Evolutionary conservation across 164 flowering plant genomes (phyloP), one percentile per base, ranked within the genome.

Genomic region (Nymphaea thermarum): DNA sequence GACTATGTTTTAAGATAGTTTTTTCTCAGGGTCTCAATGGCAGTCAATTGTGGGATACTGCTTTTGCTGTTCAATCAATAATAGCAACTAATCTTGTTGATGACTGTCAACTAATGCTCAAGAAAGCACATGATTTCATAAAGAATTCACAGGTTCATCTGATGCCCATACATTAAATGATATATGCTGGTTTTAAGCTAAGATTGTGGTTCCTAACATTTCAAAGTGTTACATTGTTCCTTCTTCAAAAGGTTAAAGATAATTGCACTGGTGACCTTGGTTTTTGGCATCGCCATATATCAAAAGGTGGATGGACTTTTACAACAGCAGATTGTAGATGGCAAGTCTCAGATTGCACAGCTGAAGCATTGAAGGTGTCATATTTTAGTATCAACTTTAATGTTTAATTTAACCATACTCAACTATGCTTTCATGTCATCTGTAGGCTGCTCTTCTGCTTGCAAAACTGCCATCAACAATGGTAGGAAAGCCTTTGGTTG

Each of bases 221-320:
- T 12, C 55, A 47, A 12, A 25, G 7, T 47, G 55, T 47, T 3
- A 12, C 55, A 6, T 47, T 47, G 55, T 47, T 47, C 12, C 55
- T 72, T 65, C 42, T 42, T 63, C 66, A 74, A 65, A 76, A 89
- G 96, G 88, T 87, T n/a, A 43, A 71, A 66, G 81, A 82, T 42
- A 78, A 89, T 66, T 77, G 89, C 65, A 71, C 86, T 44, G 95
- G 93, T 42, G 78, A 90, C 74, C 82, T 82, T 44, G 70, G 62
- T 62, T 62, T 17, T 57, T 83, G 87, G 91, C 91, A 85, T 71
- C 91, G 94, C 16, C 93, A 93, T 71, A 89, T 86, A 65, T 88
- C 91, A 4, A 92, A 92, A 80, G 98, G 98, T 36, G 89, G 83
- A 67, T 92, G 98, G 98, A 84, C 96, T 15, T 92, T 92, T 71